Evolutionary conservation across 2,329 filamentous ascomycete genomes (phyloP), one percentile per base, ranked within the genome.

Genomic region (Ophioceras dolichostomum): DNA sequence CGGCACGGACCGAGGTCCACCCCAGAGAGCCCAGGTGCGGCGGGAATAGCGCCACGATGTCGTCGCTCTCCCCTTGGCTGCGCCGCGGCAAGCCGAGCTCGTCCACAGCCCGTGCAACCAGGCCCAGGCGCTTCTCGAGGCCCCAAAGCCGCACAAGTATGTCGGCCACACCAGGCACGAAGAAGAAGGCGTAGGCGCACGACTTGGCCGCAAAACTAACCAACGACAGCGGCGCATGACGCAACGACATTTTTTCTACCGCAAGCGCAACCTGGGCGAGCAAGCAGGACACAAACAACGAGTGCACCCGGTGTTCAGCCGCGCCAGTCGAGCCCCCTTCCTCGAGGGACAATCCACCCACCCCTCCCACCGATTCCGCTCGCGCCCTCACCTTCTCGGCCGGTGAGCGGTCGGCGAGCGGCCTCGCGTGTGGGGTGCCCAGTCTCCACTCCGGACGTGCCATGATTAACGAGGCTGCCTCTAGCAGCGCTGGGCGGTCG

Each of bases 111-210:
- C 85, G 76, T 44, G 82, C 75, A 50, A 94, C 68, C 30, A 76
- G 62, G 40, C 79, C 76, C 4, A 79, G 63, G 3, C 77, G 74
- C 16, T 38, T 43, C 33, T 49, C 46, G 18, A 85, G 67, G 27
- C 74, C 76, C 87, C 88, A 94, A 5, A 94, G 63, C 13, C 86
- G 76, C 19, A 89, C 74, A 34, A 94, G 66, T 36, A 94, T 74
- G 50, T 94, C 86, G 7, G 85, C 82, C 38, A 94, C 74, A 4
- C 85, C 85, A 0, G 86, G 85, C 20, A 84, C 88, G 50, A 94
- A 95, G 60, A 89, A 91, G 58, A 94, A 94, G 21, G 85, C 87
- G 56, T 93, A 94, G 2, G 88, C 87, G 51, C 83, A 89, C 4
- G 86, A 84, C 58, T 91, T 93, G 41, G 85, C 88, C 38, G 84